Conservation (phyloP, 352 stramenopile genomes). For the Aphanomyces euteiches region DNA sequence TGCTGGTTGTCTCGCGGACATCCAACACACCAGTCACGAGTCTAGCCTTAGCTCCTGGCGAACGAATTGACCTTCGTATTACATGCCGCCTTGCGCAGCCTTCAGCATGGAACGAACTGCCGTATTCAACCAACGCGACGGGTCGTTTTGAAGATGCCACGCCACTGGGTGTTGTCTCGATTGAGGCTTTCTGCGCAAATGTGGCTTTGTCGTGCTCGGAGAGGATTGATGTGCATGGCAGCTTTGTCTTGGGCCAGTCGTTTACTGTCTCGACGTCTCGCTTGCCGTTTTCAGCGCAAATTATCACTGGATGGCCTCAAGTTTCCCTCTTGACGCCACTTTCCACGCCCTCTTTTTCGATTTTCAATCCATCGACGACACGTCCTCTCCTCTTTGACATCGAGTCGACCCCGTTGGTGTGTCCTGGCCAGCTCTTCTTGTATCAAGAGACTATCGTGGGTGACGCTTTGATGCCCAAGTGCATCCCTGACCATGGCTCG, state of each 20-base stretch:
- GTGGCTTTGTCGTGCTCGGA: constrained; percentile 29
- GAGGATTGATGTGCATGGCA: constrained; percentile 51
- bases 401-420: constrained; percentile 59
- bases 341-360: constrained; percentile 61
- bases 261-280: constrained; percentile 75
- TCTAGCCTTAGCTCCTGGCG: constrained; percentile 62
- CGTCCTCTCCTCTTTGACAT: constrained; percentile 74
- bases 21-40: constrained; percentile 72
- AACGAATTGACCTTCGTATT: constrained; percentile 80
- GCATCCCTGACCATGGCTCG: constrained; percentile 62
- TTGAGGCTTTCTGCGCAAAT: background rate
- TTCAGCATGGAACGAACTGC: constrained; percentile 30
- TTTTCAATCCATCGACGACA: constrained; percentile 65
- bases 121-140: constrained; percentile 7
- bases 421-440: constrained; percentile 59
- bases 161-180: background rate
- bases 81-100: constrained; percentile 68
- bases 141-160: constrained; percentile 24
- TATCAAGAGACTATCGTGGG: constrained; percentile 57
- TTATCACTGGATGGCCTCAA: constrained; percentile 17
- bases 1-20: constrained; percentile 72
- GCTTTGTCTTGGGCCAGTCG: constrained; percentile 71
- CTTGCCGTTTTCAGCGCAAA: constrained; percentile 72
- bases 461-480: constrained; percentile 71
- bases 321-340: background rate